These are phyloP conservation scores for Candida golubevii DNA, from an alignment of 805 yeast species.

Conservation along the genomic window DNA sequence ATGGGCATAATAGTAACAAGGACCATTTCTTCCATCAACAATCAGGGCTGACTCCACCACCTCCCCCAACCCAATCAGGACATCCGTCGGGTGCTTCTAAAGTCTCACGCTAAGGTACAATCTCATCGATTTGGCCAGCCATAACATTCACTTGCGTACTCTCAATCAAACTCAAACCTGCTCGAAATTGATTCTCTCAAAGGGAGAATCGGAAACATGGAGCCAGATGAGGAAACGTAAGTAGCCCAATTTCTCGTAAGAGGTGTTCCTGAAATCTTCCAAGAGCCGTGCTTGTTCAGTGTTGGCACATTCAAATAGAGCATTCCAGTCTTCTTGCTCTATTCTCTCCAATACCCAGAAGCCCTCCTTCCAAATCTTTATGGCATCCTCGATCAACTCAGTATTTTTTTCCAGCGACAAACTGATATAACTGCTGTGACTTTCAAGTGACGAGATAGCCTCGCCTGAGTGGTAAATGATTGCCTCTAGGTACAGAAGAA, in stretches of 20 bases:
- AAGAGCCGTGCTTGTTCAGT: background rate
- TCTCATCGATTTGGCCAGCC: too few species aligned
- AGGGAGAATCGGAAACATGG: background rate
- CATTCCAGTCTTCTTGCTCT: background rate
- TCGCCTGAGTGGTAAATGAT: background rate
- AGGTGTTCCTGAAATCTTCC: background rate
- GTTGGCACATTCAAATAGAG: background rate
- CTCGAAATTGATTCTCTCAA: background rate
- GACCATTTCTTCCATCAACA: too few species aligned
- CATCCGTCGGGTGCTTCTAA: too few species aligned
- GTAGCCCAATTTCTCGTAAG: background rate
- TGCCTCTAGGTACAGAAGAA: background rate
- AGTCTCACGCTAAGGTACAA: too few species aligned
- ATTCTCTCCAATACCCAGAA: background rate
- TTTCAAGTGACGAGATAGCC: background rate
- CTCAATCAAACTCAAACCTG: too few species aligned
- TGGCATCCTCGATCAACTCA: background rate
- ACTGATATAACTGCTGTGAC: background rate
- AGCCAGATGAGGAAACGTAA: constrained; percentile 1
- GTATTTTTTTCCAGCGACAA: background rate
- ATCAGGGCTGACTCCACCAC: too few species aligned
- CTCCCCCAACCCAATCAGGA: too few species aligned
- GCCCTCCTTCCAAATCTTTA: background rate
- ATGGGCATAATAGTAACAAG: too few species aligned
- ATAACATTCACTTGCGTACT: too few species aligned